A percentile compares a stretch with the other conserved stretches of the same genome.
phyloP scores from a whole-genome alignment of 352 stramenopile genomes.

The Thraustotheca clavata region DNA sequence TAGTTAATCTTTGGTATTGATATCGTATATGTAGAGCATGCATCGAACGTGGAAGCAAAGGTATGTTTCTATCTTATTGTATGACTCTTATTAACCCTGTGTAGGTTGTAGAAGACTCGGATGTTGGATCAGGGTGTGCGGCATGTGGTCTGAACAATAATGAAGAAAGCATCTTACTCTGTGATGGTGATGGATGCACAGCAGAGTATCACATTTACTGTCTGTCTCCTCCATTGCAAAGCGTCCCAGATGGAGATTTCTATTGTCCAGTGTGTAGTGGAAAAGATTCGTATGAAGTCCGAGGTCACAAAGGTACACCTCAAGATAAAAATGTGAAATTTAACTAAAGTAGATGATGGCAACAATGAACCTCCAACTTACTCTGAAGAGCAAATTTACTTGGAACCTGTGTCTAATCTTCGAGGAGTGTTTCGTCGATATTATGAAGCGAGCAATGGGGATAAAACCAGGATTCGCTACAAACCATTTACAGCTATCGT shows the following conservation, averaged over 20 bases:
- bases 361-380: slow-evolving; percentile 27
- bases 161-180: slow-evolving; percentile 72
- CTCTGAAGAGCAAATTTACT: slow-evolving; percentile 70
- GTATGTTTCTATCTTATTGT: no score
- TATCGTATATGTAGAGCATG: no score
- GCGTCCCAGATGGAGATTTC: slow-evolving; percentile 73
- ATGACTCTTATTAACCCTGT: no score
- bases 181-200: slow-evolving; percentile 73
- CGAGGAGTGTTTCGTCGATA: slow-evolving; percentile 40
- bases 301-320: neutral
- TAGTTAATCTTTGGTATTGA: no score
- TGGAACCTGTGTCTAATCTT: no score
- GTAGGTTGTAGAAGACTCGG: neutral
- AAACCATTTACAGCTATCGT: slow-evolving; percentile 74
- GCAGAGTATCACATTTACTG: slow-evolving; percentile 84
- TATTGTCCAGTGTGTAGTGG: slow-evolving; percentile 30
- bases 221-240: slow-evolving; percentile 53
- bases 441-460: slow-evolving; percentile 47
- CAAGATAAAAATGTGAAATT: no score
- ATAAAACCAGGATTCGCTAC: slow-evolving; percentile 72
- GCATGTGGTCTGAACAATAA: slow-evolving; percentile 65
- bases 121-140: slow-evolving; percentile 33
- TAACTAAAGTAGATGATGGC: neutral
- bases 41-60: no score
- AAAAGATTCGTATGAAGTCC: slow-evolving; percentile 2